Conservation (phyloP, 257 asterid species). For the Eucommia ulmoides region DNA sequence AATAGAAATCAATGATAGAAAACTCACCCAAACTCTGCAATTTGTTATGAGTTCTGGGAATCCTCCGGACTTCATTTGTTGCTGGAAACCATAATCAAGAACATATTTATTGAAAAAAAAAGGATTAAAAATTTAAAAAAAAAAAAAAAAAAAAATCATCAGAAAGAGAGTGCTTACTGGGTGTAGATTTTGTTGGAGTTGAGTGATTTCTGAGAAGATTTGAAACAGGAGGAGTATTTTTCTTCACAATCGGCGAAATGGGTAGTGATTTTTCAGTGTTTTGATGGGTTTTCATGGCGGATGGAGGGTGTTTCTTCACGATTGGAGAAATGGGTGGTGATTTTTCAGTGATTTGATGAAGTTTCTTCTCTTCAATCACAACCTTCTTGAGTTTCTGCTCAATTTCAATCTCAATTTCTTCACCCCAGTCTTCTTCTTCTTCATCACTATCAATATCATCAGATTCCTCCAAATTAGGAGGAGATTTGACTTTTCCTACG, state of each 20-base stretch:
- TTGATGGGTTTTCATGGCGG: neutral
- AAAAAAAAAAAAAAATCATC: neutral
- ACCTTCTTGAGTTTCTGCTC: slow-evolving; percentile 21
- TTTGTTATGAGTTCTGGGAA: slow-evolving; percentile 39
- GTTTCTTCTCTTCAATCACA: slow-evolving; percentile 31
- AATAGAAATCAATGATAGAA: too few relatives aligned
- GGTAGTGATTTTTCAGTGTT: slow-evolving; percentile 21
- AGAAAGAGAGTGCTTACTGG: slow-evolving; percentile 21
- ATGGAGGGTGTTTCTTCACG: slow-evolving; percentile 23
- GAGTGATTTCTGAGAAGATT: slow-evolving; percentile 27
- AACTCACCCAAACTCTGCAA: slow-evolving; percentile 63
- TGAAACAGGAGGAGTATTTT: slow-evolving; percentile 22
- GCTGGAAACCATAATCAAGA: slow-evolving; percentile 13
- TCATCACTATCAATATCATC: slow-evolving; percentile 15
- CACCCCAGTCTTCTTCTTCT: slow-evolving; percentile 15
- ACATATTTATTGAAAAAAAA: neutral
- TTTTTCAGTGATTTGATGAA: slow-evolving; percentile 20
- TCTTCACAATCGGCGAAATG: slow-evolving; percentile 31
- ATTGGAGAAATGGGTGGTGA: slow-evolving; percentile 24
- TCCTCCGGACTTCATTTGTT: slow-evolving; percentile 23
- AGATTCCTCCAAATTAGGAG: slow-evolving; percentile 9
- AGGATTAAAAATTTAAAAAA: neutral
- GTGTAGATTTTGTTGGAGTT: slow-evolving; percentile 26
- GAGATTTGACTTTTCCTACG: slow-evolving; percentile 20
- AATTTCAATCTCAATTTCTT: slow-evolving; percentile 20